phyloP scores from a whole-genome alignment of 148 eudicot genomes.

The Diospyros lotus region DNA sequence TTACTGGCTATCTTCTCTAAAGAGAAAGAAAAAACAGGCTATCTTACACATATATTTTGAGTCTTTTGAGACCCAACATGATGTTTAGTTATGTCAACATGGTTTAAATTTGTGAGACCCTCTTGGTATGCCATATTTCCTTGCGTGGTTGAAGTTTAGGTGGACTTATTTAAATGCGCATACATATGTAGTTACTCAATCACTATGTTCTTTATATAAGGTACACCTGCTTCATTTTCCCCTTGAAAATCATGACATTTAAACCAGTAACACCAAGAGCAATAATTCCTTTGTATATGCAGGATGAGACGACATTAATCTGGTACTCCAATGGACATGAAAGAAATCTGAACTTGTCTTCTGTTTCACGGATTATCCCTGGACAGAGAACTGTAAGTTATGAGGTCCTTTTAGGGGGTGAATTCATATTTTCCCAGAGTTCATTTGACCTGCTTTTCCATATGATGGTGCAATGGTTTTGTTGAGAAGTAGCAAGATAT shows the following conservation, averaged over 20 bases:
- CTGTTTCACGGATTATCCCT: conserved; percentile 61
- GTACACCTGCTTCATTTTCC: background rate
- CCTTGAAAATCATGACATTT: background rate
- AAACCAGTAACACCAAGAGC: background rate
- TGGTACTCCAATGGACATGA: conserved; percentile 86
- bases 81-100: no score
- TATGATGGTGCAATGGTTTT: background rate
- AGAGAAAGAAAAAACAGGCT: no score
- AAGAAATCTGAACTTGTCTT: conserved; percentile 64
- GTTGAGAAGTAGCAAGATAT: background rate
- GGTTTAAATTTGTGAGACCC: no score
- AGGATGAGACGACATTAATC: conserved; percentile 80
- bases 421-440: background rate
- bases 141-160: background rate
- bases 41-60: no score
- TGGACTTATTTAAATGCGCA: background rate
- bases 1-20: no score
- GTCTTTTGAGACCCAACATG: no score
- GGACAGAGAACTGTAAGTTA: conserved; percentile 98
- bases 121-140: no score
- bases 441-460: conserved; percentile 1
- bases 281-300: conserved; percentile 17
- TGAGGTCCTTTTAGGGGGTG: conserved; percentile 14
- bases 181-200: background rate
- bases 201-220: background rate